phyloP scores from a whole-genome alignment of 2,329 filamentous ascomycete species.

The Ophiostoma australiae region DNA sequence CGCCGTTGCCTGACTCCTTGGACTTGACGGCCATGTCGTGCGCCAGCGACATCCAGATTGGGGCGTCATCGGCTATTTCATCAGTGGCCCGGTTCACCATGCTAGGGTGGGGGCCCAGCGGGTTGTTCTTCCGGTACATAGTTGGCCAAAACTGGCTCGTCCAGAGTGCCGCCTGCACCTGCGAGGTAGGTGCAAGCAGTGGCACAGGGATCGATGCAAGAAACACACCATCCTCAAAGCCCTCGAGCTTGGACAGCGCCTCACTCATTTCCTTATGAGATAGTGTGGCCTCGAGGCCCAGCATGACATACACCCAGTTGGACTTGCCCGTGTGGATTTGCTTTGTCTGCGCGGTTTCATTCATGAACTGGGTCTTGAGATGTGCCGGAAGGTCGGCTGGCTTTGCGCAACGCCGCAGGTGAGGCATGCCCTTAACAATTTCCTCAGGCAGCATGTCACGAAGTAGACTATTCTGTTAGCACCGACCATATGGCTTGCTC shows the following conservation, averaged over 20 bases:
- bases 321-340: conserved; percentile 57
- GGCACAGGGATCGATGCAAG: conserved; percentile 65
- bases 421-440: conserved; percentile 60
- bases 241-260: conserved; percentile 46
- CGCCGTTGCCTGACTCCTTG: conserved; percentile 55
- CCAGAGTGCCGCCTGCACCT: conserved; percentile 70
- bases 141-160: conserved; percentile 75
- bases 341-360: conserved; percentile 49
- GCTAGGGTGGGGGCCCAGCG: conserved; percentile 75
- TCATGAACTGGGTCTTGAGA: conserved; percentile 58
- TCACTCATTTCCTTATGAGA: conserved; percentile 49
- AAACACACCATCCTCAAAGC: conserved; percentile 48
- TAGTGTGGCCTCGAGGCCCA: conserved; percentile 50
- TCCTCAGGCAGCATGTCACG: conserved; percentile 54
- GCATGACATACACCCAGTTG: conserved; percentile 55
- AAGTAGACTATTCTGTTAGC: conserved; percentile 43
- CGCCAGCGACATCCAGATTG: conserved; percentile 64
- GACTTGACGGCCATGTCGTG: conserved; percentile 58
- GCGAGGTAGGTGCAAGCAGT: conserved; percentile 66
- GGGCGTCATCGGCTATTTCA: conserved; percentile 60
- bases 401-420: conserved; percentile 73
- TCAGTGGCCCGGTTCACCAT: conserved; percentile 65
- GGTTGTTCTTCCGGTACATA: conserved; percentile 81
- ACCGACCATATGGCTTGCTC: too few species aligned
- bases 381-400: conserved; percentile 61